A percentile compares a stretch with the other conserved stretches of the same genome.
phyloP scores from a whole-genome alignment of 805 yeast genomes.

The Candida ficus region DNA sequence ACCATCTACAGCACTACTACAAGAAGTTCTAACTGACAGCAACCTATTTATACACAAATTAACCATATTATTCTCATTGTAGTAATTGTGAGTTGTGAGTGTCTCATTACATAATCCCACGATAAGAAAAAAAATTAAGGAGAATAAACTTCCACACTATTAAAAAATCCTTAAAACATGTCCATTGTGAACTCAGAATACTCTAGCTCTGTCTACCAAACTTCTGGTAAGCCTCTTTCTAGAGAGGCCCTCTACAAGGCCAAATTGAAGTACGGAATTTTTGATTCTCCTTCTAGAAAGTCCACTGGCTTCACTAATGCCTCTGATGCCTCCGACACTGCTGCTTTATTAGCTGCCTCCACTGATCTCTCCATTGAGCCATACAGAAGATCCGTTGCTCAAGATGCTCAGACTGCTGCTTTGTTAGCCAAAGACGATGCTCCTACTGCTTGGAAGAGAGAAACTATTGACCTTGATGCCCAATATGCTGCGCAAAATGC shows the following conservation, averaged over 20 bases:
- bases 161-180: slow-evolving; percentile 11
- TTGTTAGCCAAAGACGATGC: slow-evolving; percentile 41
- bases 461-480: slow-evolving; percentile 44
- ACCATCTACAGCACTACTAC: slow-evolving; percentile 14
- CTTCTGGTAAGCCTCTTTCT: slow-evolving; percentile 65
- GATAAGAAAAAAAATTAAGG: background rate
- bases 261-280: slow-evolving; percentile 63
- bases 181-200: slow-evolving; percentile 20
- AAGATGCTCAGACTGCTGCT: slow-evolving; percentile 69
- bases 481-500: slow-evolving; percentile 38
- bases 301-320: slow-evolving; percentile 60
- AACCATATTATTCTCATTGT: background rate
- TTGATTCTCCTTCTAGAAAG: slow-evolving; percentile 41
- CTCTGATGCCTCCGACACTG: slow-evolving; percentile 58
- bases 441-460: slow-evolving; percentile 46
- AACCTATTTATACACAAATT: too few species aligned
- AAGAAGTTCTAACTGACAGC: slow-evolving; percentile 22
- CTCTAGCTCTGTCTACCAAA: slow-evolving; percentile 49
- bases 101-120: too few species aligned
- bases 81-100: too few species aligned
- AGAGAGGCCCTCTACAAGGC: slow-evolving; percentile 74
- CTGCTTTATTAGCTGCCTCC: slow-evolving; percentile 70
- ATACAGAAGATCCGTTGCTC: slow-evolving; percentile 52
- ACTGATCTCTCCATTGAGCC: slow-evolving; percentile 60
- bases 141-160: background rate